Evolutionary conservation across 1,139 yeast species (phyloP), one percentile per base, ranked within the genome.

Genomic region (Blastobotrys illinoisensis): DNA sequence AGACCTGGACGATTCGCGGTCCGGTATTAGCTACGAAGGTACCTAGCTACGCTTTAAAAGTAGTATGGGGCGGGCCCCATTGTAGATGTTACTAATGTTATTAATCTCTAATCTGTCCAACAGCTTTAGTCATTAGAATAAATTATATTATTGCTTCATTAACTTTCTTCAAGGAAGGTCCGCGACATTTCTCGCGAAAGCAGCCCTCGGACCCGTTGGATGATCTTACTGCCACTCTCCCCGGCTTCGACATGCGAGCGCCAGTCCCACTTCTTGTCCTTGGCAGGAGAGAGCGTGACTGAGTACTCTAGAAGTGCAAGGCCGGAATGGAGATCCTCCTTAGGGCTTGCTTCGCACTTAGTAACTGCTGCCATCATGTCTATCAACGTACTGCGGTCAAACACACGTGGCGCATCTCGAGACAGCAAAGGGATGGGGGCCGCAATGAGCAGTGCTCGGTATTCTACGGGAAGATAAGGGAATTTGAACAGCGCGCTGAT

Each of bases 401-500:
- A 61, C 21, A 63, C 60, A 9, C 61, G 54, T 3, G 62, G 62
- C 21, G 50, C 54, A 11, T 55, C 52, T 2, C 58, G 54, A 9
- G 58, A 54, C 21, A 64, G 53, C 44, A 65, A 54, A 9, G 64
- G 63, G 23, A 60, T 48, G 5, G 60, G 54, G 76, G 56, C 76
- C 63, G 62, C 71, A 69, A 63, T 75, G 70, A 67, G 59, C n/a
- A 63, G 52, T 4, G 63, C 67, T 71, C 75, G 67, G 74, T 85
- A 66, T 77, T 80, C 61, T 66, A 75, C 54, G 1, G 95, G 95
- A 58, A 88, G 65, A 66, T 82, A 85, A 47, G 77, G 80, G 71
- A 88, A 88, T 51, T 79, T 76, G 54, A 89, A 66, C 52, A 89
- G 72, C 47, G 79, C 79, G 28, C 82, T 68, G 47, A 88, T 66